These are phyloP conservation scores for Metschnikowia peoriensis DNA, from an alignment of 805 yeast species.

Conservation along the genomic window DNA sequence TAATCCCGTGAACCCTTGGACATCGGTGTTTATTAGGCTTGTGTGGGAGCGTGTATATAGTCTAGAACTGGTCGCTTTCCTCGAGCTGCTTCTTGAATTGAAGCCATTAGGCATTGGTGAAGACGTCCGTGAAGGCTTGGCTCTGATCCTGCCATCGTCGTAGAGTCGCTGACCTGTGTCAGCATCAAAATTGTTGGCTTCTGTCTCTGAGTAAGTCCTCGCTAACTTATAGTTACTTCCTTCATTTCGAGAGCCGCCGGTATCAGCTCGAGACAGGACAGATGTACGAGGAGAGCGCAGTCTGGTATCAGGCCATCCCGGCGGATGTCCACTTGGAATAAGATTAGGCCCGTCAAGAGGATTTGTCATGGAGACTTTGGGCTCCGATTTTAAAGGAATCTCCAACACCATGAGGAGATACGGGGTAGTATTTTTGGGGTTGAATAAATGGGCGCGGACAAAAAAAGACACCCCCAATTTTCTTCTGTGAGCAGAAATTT, in stretches of 20 bases:
- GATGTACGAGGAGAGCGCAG: constrained; percentile 9
- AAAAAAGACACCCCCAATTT: no score
- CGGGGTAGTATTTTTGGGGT: not conserved
- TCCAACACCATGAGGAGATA: constrained; percentile 25
- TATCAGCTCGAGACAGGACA: constrained; percentile 4
- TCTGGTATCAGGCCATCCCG: constrained; percentile 7
- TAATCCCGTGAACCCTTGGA: constrained; percentile 40
- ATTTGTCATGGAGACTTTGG: constrained; percentile 31
- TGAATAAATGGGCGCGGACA: no score
- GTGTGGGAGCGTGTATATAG: constrained; percentile 35
- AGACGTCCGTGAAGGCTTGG: constrained; percentile 27
- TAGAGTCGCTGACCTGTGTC: constrained; percentile 52
- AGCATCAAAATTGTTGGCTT: constrained; percentile 56
- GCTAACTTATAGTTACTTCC: constrained; percentile 32
- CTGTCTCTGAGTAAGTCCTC: constrained; percentile 65
- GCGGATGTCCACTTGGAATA: constrained; percentile 3
- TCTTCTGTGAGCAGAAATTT: not conserved
- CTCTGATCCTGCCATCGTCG: constrained; percentile 53
- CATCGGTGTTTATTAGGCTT: constrained; percentile 18
- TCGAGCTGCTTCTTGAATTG: constrained; percentile 4
- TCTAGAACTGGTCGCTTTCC: constrained; percentile 11
- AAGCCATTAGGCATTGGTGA: constrained; percentile 9
- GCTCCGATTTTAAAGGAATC: constrained; percentile 39
- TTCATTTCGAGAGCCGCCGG: constrained; percentile 2
- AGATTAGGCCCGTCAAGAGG: constrained; percentile 12